phyloP scores from a whole-genome alignment of 1,284 basidiomycete genomes.

The Boletus hoseneyae region DNA sequence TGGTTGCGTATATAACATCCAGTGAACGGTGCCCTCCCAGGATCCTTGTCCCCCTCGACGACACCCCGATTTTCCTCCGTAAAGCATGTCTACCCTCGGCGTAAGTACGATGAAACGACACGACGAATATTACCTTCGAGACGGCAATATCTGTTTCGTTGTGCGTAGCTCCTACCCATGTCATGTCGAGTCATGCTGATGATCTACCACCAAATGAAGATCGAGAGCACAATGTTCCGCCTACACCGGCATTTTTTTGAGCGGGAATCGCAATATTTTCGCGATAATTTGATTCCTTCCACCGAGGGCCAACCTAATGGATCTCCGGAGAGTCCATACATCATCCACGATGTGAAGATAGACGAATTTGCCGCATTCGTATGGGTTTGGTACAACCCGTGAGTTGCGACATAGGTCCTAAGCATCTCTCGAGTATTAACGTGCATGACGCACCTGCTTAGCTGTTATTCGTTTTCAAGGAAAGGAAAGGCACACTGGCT shows the following conservation, averaged over 20 bases:
- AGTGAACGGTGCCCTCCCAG: not conserved
- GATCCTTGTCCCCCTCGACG: not conserved
- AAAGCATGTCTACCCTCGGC: slow-evolving; percentile 8
- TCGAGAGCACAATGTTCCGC: slow-evolving; percentile 48
- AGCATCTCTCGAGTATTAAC: not conserved
- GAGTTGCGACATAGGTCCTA: slow-evolving; percentile 7
- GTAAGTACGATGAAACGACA: not conserved
- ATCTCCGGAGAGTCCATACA: slow-evolving; percentile 35
- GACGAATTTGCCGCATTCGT: slow-evolving; percentile 57
- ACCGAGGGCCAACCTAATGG: slow-evolving; percentile 27
- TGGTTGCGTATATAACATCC: slow-evolving; percentile 17
- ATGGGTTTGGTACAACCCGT: slow-evolving; percentile 75
- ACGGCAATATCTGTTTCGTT: slow-evolving; percentile 20
- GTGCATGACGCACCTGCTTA: not conserved
- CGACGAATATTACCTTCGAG: slow-evolving; percentile 17
- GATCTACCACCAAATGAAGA: slow-evolving; percentile 34
- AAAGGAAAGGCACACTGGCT: slow-evolving; percentile 51
- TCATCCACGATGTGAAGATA: slow-evolving; percentile 34
- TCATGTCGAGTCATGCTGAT: not conserved
- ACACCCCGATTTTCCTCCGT: not conserved
- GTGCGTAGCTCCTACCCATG: slow-evolving; percentile 10
- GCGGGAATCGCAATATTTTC: slow-evolving; percentile 55
- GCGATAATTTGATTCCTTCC: slow-evolving; percentile 34
- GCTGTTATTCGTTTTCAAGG: slow-evolving; percentile 6
- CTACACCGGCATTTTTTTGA: slow-evolving; percentile 66